phyloP scores from a whole-genome alignment of 2,329 filamentous ascomycete genomes.

The Ceratocystis cubensis region DNA sequence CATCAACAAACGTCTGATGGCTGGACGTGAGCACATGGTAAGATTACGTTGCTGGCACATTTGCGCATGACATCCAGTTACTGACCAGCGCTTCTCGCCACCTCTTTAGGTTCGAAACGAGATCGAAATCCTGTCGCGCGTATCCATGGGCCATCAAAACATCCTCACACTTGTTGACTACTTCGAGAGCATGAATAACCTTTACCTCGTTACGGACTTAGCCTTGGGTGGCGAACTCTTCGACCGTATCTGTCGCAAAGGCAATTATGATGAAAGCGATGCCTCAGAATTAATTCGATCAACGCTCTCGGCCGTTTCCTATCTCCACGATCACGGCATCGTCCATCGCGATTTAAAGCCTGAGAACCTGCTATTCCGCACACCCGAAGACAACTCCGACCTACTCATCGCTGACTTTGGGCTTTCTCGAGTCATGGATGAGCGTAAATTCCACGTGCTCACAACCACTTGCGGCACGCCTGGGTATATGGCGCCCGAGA shows the following conservation, averaged over 20 bases:
- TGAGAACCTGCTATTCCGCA: slow-evolving; percentile 92
- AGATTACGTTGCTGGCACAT: slow-evolving; percentile 22
- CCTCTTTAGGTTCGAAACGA: slow-evolving; percentile 72
- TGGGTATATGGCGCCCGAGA: slow-evolving; percentile 98
- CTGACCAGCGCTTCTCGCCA: not conserved
- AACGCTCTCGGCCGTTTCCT: slow-evolving; percentile 92
- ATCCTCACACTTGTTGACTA: slow-evolving; percentile 97
- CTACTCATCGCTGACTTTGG: slow-evolving; percentile 96
- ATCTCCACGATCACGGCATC: slow-evolving; percentile 96
- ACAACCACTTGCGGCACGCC: slow-evolving; percentile 97
- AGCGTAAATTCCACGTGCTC: slow-evolving; percentile 93
- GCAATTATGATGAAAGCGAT: slow-evolving; percentile 95
- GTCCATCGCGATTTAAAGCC: slow-evolving; percentile 97
- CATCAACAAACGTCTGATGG: slow-evolving; percentile 98
- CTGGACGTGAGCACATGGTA: slow-evolving; percentile 96
- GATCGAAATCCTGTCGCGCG: slow-evolving; percentile 90
- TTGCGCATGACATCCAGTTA: not conserved
- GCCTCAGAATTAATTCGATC: slow-evolving; percentile 90
- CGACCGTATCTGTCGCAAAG: slow-evolving; percentile 96
- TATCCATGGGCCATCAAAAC: slow-evolving; percentile 99
- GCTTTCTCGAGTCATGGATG: slow-evolving; percentile 93
- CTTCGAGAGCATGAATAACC: slow-evolving; percentile 99
- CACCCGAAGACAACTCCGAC: slow-evolving; percentile 94
- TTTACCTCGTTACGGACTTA: slow-evolving; percentile 95
- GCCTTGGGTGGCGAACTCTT: slow-evolving; percentile 94